These are phyloP conservation scores for Tricladium varicosporioides DNA, from an alignment of 2,329 filamentous ascomycete genomes.

Conservation along the genomic window DNA sequence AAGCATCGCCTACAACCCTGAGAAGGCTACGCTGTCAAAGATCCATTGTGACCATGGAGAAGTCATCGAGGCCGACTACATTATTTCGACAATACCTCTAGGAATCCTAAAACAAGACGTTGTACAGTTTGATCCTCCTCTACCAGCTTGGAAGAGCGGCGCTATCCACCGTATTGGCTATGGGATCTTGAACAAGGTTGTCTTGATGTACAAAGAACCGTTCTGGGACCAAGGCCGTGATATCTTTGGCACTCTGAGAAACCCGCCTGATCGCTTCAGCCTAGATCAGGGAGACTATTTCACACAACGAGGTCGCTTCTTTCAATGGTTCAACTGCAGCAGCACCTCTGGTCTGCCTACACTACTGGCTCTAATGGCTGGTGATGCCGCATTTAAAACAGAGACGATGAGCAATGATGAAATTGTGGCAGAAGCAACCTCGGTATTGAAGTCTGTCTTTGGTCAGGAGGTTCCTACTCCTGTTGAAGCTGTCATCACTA, in stretches of 20 bases:
- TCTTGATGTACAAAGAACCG: conserved; percentile 80
- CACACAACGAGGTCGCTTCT: conserved; percentile 81
- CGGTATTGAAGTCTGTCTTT: conserved; percentile 76
- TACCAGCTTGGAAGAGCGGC: conserved; percentile 83
- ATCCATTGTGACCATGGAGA: conserved; percentile 78
- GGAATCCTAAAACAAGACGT: conserved; percentile 84
- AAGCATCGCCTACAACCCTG: conserved; percentile 62
- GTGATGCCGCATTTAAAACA: conserved; percentile 86
- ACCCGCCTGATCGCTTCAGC: conserved; percentile 67
- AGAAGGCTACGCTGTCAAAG: conserved; percentile 48
- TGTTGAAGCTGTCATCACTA: conserved; percentile 81
- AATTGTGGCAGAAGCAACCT: conserved; percentile 77
- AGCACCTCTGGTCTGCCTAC: conserved; percentile 86
- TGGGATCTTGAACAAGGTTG: conserved; percentile 91
- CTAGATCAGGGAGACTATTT: conserved; percentile 78
- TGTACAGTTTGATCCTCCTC: conserved; percentile 81
- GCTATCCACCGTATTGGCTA: conserved; percentile 85
- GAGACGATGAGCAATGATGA: conserved; percentile 73
- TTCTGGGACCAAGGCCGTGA: conserved; percentile 92
- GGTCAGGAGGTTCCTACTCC: conserved; percentile 70
- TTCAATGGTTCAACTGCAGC: conserved; percentile 95
- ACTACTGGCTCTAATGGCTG: conserved; percentile 90
- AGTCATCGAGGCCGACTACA: conserved; percentile 75
- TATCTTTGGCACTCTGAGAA: conserved; percentile 88
- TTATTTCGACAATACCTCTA: conserved; percentile 88